Conservation (phyloP, 2,329 filamentous ascomycete genomes). For the Venturia carpophila region DNA sequence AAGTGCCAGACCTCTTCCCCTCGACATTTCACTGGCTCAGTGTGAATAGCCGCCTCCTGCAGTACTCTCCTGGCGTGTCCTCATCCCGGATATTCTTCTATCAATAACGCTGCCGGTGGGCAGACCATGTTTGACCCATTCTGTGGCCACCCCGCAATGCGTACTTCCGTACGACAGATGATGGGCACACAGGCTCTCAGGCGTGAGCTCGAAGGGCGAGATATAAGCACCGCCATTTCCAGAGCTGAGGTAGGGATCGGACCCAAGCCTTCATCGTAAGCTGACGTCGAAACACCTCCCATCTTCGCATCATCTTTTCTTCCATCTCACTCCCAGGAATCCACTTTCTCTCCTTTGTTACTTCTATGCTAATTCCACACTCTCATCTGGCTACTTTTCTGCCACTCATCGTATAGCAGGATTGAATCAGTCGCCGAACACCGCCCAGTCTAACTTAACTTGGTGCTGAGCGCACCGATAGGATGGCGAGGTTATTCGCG, state of each 20-base stretch:
- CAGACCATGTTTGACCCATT: background rate
- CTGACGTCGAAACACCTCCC: background rate
- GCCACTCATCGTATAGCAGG: background rate
- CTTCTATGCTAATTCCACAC: background rate
- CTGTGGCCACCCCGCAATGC: background rate
- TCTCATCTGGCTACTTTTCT: background rate
- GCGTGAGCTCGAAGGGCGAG: background rate
- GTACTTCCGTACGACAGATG: background rate
- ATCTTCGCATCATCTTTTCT: conserved; percentile 1
- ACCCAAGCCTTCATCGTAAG: background rate
- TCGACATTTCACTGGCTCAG: background rate
- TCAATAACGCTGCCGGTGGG: background rate
- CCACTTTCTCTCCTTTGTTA: background rate
- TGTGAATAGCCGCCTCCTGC: background rate
- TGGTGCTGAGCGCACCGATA: conserved; percentile 19
- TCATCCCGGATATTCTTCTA: background rate
- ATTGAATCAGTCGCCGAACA: background rate
- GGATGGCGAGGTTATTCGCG: conserved; percentile 26
- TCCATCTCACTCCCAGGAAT: background rate
- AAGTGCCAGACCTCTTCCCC: background rate
- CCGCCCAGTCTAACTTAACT: background rate
- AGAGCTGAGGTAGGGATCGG: background rate
- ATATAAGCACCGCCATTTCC: background rate
- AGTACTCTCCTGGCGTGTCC: background rate
- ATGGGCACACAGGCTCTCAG: background rate